Evolutionary conservation across 208 protist genomes (phyloP), one percentile per base, ranked within the genome.

Genomic region (Trypanosomatidae sp.): DNA sequence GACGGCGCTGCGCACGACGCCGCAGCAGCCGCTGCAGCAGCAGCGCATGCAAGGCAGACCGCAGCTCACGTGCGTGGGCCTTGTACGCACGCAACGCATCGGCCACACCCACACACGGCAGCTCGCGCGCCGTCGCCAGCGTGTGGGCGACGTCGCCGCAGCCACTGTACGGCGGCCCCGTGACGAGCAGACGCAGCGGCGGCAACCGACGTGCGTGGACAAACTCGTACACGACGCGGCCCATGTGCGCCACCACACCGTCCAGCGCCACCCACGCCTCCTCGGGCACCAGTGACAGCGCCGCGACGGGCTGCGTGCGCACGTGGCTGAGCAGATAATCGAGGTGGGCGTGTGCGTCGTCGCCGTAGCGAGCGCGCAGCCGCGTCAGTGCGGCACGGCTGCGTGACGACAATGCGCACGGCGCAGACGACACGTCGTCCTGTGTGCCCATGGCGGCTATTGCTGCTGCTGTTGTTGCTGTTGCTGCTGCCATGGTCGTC

Each of bases 81-180:
- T 75, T 57, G 42, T 76, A 90, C 15, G 65, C 61, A 1, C 24
- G 21, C 23, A 85, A 65, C 3, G 86, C 45, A 40, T 43, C 61
- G 6, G 62, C 43, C 3, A 65, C 18, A 0, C 59, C 73, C 21
- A 95, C 28, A 33, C 74, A 47, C 19, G 83, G 65, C 23, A 90
- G 51, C 35, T 54, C 43, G 65, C 88, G 92, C 24, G 73, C 42
- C 27, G 43, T 27, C 1, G 70, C 71, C 0, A 97, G 39, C 6
- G 25, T 23, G 2, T 26, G 24, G 1, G 85, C 66, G 6, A 88
- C 52, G 1, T 51, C 43, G 16, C 71, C 72, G 38, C 62, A 78
- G 16, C 77, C 78, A 15, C 56, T 67, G 10, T 82, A 62, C 26
- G 93, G 93, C 10, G 93, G 93, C 4, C 93, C 93, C 10, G 78